Evolutionary conservation across 2,329 filamentous ascomycete species (phyloP), one percentile per base, ranked within the genome.

Genomic region (Fusarium redolens): DNA sequence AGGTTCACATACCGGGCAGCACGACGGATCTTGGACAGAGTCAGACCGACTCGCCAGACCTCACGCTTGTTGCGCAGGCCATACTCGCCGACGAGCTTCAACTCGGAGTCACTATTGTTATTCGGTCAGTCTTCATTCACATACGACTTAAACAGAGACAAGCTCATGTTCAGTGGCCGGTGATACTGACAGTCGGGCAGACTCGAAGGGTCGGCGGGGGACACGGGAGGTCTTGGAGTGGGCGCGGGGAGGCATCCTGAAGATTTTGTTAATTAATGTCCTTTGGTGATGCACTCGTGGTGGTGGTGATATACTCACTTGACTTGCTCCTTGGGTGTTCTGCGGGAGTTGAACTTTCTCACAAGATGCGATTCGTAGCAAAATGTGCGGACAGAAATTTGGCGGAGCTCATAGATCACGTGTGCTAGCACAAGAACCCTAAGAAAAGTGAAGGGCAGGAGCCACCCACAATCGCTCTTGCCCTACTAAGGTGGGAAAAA

Each of bases 201-300:
- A 96, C 93, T 98, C 96, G 91, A 97, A 98, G 84, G 96, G 96
- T 89, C 96, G 93, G 88, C 93, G 91, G 83, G 96, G 95, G 90
- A 97, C 95, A 93, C 97, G 97, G 86, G 97, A 97, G 91, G 96
- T 99, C 94, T 99, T 99, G 85, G 93, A 97, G 90, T 98, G 97
- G 82, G 92, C 93, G 85, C 82, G 82, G 69, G 82, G 82, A 81
- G 82, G 79, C 82, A 83, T 83, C 74, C 82, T 83, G 71, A 66
- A 65, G 61, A 61, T 51, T 69, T 33, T 76, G 76, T 82, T 78
- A 81, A 76, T 78, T 65, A 63, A 57, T 71, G 66, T 44, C 69
- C 54, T 54, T 61, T 62, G 59, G 43, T 45, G 57, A 48, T 52
- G 65, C 65, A 52, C 52, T 52, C 70, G 62, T 44, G 54, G 37